Base-by-base conservation (phyloP, 352 stramenopile genomes). In the Pythium angustatum region DNA sequence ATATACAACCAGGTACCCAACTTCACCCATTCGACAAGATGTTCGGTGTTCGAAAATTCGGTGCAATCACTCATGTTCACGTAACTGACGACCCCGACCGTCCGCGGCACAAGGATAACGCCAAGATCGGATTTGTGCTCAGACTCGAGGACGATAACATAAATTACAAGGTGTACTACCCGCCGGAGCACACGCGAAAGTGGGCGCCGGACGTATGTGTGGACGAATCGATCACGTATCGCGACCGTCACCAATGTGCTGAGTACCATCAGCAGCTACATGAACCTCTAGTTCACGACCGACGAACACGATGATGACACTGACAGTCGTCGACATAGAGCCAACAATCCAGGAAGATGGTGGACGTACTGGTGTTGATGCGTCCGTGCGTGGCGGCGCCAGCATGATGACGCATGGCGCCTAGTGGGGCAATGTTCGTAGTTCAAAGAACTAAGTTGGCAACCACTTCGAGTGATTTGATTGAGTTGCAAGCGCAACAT, bases 1-100 rank as follows among this genome's bases (percentile, higher is more conserved):
- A 12, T 57, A 14, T 62, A 51, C 44, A 53, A 44, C 26, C 51
- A 62, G 34, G 8, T 26, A 0, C 21, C 24, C 9, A 27, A 15
- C 5, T 9, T 19, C 0, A 58, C 27, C 53, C 51, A 12, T 58
- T 52, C 21, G 21, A 62, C n/a, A 41, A 38, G 45, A 52, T 62
- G 40, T 68, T 68, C 22, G 60, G 22, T 1, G n/a, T 58, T 8
- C n/a, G 51, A 2, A 57, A 27, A 38, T 57, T 40, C 17, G 57
- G 44, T 0, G 19, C 19, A 9, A 22, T 55, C 5, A 22, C 9
- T 22, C 50, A 22, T 30, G 31, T 49, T 1, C 44, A 56, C 17
- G 55, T 54, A 14, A 41, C 55, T 4, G 34, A 58, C 19, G 11
- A 6, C 31, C 51, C 51, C 2, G 24, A 49, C 11, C 30, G 50